phyloP scores from a whole-genome alignment of 768 basidiomycete species.

The Agrocybe pediades region DNA sequence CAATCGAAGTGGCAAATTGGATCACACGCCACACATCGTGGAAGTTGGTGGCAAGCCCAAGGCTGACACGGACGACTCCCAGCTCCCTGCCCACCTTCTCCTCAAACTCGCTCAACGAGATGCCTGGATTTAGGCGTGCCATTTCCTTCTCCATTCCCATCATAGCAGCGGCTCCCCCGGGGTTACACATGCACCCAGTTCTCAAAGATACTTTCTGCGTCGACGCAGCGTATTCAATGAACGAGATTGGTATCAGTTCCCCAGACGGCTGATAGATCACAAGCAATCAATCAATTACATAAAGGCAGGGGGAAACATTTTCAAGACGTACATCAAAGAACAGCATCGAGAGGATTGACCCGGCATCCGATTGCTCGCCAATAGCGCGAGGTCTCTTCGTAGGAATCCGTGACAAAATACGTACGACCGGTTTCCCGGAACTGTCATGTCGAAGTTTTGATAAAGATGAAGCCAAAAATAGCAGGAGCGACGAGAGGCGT shows the following conservation, averaged over 20 bases:
- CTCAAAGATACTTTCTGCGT: slow-evolving; percentile 70
- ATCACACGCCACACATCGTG: slow-evolving; percentile 68
- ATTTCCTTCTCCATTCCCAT: slow-evolving; percentile 69
- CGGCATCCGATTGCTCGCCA: slow-evolving; percentile 67
- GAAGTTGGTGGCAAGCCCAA: slow-evolving; percentile 81
- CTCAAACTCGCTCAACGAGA: slow-evolving; percentile 66
- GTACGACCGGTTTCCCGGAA: slow-evolving; percentile 60
- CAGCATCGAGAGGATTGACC: slow-evolving; percentile 63
- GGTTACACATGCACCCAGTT: slow-evolving; percentile 89
- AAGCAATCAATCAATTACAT: slow-evolving; percentile 4
- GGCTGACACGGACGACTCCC: slow-evolving; percentile 75
- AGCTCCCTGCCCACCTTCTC: slow-evolving; percentile 62
- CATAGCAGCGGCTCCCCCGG: slow-evolving; percentile 76
- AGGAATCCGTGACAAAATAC: slow-evolving; percentile 68
- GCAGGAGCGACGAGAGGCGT: slow-evolving; percentile 69
- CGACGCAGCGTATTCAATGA: slow-evolving; percentile 71
- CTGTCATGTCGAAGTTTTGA: slow-evolving; percentile 61
- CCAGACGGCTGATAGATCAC: slow-evolving; percentile 52
- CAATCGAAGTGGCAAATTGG: slow-evolving; percentile 48
- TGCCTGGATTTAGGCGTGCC: slow-evolving; percentile 57
- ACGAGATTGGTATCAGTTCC: slow-evolving; percentile 69
- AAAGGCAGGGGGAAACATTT: slow-evolving; percentile 8
- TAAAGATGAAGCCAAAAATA: slow-evolving; percentile 60
- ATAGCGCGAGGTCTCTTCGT: slow-evolving; percentile 51
- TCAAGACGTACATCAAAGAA: slow-evolving; percentile 57